Percentiles rank a stretch among this genome's conserved stretches.
Evolutionary conservation across 495 filamentous ascomycete species (phyloP).

Genomic region (Annulohypoxylon bovei): DNA sequence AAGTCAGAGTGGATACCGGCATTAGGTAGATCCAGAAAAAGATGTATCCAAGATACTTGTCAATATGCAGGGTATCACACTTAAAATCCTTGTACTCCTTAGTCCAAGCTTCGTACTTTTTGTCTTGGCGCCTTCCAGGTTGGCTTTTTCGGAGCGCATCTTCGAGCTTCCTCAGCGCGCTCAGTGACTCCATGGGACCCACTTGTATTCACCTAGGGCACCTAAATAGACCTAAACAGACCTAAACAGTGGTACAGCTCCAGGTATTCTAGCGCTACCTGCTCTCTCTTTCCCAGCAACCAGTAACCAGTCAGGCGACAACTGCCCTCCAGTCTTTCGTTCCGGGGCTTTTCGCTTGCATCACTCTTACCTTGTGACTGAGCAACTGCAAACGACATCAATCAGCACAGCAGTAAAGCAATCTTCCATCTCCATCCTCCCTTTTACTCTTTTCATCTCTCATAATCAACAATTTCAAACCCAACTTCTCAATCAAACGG

Average conservation of each 20-base stretch:
- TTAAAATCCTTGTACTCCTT: constrained; percentile 1
- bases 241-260: constrained; percentile 16
- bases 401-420: neutral
- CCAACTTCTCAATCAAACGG: constrained; percentile 8
- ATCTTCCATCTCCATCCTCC: constrained; percentile 6
- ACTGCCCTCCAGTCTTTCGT: neutral
- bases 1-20: constrained; percentile 30
- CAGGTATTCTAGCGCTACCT: constrained; percentile 9
- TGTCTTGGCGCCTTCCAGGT: constrained; percentile 22
- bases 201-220: constrained; percentile 15
- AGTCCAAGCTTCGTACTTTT: constrained; percentile 37
- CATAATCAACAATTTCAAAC: constrained; percentile 24
- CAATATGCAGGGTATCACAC: neutral
- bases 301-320: constrained; percentile 32
- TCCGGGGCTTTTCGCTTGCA: constrained; percentile 30
- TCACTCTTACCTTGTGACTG: constrained; percentile 38
- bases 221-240: constrained; percentile 1
- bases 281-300: neutral
- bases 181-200: neutral
- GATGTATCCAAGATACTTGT: constrained; percentile 29
- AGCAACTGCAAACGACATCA: constrained; percentile 32
- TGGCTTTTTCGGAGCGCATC: constrained; percentile 36
- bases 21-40: constrained; percentile 26
- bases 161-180: constrained; percentile 30
- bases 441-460: constrained; percentile 25